Evolutionary conservation across 805 yeast species (phyloP).

Genomic region (Metschnikowia kunwiensis): DNA sequence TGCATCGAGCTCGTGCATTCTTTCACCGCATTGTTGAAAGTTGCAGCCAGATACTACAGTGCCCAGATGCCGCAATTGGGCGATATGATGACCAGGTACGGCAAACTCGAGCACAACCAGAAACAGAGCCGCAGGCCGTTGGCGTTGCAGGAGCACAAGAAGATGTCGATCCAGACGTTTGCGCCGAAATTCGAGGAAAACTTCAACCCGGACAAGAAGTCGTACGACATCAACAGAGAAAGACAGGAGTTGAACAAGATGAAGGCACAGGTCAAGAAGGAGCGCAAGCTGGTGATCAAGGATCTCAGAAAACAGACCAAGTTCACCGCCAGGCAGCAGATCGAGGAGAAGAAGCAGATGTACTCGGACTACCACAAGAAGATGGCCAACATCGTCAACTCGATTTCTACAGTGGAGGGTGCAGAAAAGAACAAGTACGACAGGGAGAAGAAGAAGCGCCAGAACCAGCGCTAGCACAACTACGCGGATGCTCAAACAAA

Average conservation of each 20-base stretch:
- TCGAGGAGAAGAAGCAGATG: conserved; percentile 69
- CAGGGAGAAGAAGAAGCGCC: conserved; percentile 70
- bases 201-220: conserved; percentile 92
- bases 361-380: conserved; percentile 81
- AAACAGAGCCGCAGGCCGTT: conserved; percentile 51
- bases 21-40: conserved; percentile 42
- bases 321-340: conserved; percentile 83
- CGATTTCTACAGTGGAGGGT: conserved; percentile 91
- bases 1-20: conserved; percentile 57
- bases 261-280: conserved; percentile 84
- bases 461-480: conserved; percentile 30
- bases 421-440: conserved; percentile 92
- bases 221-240: conserved; percentile 78
- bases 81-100: conserved; percentile 41
- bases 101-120: conserved; percentile 40
- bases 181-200: conserved; percentile 94
- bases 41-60: conserved; percentile 36
- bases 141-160: conserved; percentile 76
- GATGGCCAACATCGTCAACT: conserved; percentile 82
- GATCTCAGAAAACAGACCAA: conserved; percentile 87
- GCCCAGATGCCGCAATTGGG: conserved; percentile 29
- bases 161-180: conserved; percentile 76
- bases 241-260: conserved; percentile 82
- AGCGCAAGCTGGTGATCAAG: conserved; percentile 80
- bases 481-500: too few species aligned